phyloP scores from a whole-genome alignment of 768 basidiomycete species.

The Tremella mesenterica region DNA sequence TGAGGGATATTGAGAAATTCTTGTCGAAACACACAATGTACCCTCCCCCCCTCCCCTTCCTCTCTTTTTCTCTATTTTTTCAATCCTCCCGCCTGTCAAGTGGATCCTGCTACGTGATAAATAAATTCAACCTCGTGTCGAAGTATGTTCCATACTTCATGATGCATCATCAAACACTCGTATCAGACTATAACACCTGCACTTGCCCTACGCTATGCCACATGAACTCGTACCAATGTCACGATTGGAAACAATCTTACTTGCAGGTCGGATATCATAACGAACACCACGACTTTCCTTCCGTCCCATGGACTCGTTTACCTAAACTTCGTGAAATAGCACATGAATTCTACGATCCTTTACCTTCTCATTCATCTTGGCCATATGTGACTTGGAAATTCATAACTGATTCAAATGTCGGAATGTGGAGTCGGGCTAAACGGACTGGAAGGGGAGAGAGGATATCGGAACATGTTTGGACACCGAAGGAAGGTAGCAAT shows the following conservation, averaged over 20 bases:
- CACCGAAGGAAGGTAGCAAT: background rate
- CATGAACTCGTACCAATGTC: too few species aligned
- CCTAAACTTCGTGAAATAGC: slow-evolving; percentile 73
- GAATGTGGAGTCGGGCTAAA: slow-evolving; percentile 81
- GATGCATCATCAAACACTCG: too few species aligned
- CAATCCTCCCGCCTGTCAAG: background rate
- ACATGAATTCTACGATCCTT: slow-evolving; percentile 79
- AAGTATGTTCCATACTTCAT: too few species aligned
- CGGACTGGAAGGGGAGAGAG: slow-evolving; percentile 45
- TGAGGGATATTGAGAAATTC: too few species aligned
- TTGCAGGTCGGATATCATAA: slow-evolving; percentile 92
- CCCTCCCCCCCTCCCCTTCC: background rate
- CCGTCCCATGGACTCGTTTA: slow-evolving; percentile 86
- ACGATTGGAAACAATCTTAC: too few species aligned
- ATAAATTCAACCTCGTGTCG: background rate
- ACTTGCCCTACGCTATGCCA: too few species aligned
- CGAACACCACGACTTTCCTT: slow-evolving; percentile 98
- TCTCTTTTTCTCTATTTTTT: background rate
- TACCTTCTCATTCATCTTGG: slow-evolving; percentile 86
- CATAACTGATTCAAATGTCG: slow-evolving; percentile 79
- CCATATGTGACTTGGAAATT: slow-evolving; percentile 90
- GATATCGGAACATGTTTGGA: slow-evolving; percentile 40
- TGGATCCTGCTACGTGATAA: background rate
- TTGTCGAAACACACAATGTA: too few species aligned
- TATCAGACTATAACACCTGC: too few species aligned